These are phyloP conservation scores for Lolium multiflorum DNA, from an alignment of 176 grass and related monocot species.

Conservation along the genomic window DNA sequence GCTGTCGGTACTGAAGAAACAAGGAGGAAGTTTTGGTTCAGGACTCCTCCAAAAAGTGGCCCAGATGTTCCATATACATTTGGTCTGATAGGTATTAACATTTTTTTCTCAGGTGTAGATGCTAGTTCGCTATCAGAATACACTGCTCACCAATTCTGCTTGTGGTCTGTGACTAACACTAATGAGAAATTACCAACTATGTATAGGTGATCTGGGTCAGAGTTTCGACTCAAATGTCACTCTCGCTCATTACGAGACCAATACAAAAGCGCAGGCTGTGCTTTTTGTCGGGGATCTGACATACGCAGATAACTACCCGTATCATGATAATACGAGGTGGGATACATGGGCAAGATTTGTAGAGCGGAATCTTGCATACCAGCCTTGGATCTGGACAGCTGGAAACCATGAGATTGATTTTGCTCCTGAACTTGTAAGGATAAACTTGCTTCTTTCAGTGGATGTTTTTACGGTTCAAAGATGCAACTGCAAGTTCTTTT, in stretches of 20 bases:
- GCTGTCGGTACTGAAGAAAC: conserved; percentile 73
- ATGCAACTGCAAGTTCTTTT: not conserved
- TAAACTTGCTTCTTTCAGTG: not conserved
- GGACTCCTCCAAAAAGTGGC: conserved; percentile 73
- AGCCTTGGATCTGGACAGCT: conserved; percentile 96
- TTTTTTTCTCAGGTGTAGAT: too few relatives aligned
- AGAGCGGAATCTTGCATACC: conserved; percentile 86
- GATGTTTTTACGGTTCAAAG: conserved; percentile 4
- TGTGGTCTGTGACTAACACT: not conserved
- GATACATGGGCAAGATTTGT: conserved; percentile 94
- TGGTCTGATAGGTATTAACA: conserved; percentile 68
- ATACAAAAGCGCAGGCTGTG: conserved; percentile 66
- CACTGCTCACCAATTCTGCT: not conserved
- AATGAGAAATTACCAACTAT: conserved; percentile 35
- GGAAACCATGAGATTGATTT: conserved; percentile 97
- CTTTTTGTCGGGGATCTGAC: conserved; percentile 83
- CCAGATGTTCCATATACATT: conserved; percentile 95
- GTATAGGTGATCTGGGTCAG: conserved; percentile 89
- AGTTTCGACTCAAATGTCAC: conserved; percentile 86
- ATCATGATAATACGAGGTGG: conserved; percentile 92
- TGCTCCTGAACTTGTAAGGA: conserved; percentile 78
- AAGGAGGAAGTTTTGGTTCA: conserved; percentile 80
- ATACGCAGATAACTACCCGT: conserved; percentile 83
- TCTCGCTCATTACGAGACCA: conserved; percentile 80
- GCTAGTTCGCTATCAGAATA: not conserved